phyloP scores from a whole-genome alignment of 306 rosid species.

The Vigna mungo region DNA sequence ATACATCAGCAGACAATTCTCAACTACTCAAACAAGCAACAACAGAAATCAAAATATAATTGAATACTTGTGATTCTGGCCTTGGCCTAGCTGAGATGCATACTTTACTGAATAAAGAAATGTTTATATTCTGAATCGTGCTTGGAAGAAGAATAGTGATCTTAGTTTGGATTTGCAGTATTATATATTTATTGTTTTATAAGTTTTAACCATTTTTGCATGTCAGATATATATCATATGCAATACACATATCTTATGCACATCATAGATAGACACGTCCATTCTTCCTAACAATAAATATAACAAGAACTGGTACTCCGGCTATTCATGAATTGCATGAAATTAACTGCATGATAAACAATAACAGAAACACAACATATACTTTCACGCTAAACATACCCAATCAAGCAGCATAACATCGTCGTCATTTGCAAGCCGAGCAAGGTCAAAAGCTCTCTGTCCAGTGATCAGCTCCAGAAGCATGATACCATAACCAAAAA shows the following conservation, averaged over 20 bases:
- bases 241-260: background rate
- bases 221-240: no score
- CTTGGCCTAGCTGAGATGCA: background rate
- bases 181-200: background rate
- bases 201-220: no score
- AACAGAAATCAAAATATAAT: background rate
- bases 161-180: background rate
- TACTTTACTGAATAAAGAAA: background rate
- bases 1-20: slow-evolving; percentile 12
- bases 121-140: background rate
- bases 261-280: slow-evolving; percentile 5
- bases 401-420: slow-evolving; percentile 99
- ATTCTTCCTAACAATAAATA: background rate
- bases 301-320: background rate
- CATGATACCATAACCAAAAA: slow-evolving; percentile 96
- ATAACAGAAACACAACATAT: slow-evolving; percentile 20
- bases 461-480: slow-evolving; percentile 98
- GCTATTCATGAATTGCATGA: slow-evolving; percentile 28
- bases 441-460: slow-evolving; percentile 96
- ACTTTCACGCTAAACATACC: slow-evolving; percentile 60
- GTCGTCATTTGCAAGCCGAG: slow-evolving; percentile 97
- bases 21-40: background rate
- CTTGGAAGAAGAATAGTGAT: background rate
- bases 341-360: slow-evolving; percentile 18
- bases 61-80: background rate